phyloP scores from a whole-genome alignment of 2,329 filamentous ascomycete species.

The Lachnellula suecica region DNA sequence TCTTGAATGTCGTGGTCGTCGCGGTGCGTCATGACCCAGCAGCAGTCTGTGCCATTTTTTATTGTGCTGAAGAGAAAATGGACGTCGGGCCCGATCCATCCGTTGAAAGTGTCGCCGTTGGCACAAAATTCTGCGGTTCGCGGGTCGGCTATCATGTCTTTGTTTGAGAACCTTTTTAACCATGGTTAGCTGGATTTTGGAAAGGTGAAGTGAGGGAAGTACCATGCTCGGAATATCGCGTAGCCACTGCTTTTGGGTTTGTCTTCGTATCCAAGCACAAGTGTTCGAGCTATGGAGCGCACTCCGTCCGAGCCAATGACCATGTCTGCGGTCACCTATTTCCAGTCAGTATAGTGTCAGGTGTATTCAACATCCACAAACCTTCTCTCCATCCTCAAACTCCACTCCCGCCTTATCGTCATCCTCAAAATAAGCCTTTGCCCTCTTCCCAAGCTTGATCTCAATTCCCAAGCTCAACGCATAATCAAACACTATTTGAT shows the following conservation, averaged over 20 bases:
- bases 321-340: conserved; percentile 43
- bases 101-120: conserved; percentile 23
- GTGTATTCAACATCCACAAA: conserved; percentile 14
- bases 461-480: conserved; percentile 46
- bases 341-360: conserved; percentile 2
- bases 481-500: conserved; percentile 50
- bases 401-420: conserved; percentile 42
- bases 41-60: conserved; percentile 51
- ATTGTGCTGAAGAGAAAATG: conserved; percentile 52
- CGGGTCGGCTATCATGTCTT: conserved; percentile 36
- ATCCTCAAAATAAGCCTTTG: conserved; percentile 50
- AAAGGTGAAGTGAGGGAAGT: conserved; percentile 23
- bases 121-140: conserved; percentile 18
- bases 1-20: conserved; percentile 44
- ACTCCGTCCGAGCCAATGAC: conserved; percentile 57
- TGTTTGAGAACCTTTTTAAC: conserved; percentile 42
- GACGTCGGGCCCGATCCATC: conserved; percentile 40
- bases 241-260: conserved; percentile 51
- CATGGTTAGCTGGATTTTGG: background rate
- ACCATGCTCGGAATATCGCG: conserved; percentile 53
- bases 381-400: conserved; percentile 38
- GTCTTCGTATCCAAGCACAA: conserved; percentile 51
- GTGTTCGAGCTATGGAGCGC: conserved; percentile 49
- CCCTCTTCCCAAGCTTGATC: conserved; percentile 52
- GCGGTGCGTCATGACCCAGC: conserved; percentile 53